Evolutionary conservation across 75 land plant species (phyloP), one percentile per base, ranked within the genome.

Genomic region (Ceratopteris richardii): DNA sequence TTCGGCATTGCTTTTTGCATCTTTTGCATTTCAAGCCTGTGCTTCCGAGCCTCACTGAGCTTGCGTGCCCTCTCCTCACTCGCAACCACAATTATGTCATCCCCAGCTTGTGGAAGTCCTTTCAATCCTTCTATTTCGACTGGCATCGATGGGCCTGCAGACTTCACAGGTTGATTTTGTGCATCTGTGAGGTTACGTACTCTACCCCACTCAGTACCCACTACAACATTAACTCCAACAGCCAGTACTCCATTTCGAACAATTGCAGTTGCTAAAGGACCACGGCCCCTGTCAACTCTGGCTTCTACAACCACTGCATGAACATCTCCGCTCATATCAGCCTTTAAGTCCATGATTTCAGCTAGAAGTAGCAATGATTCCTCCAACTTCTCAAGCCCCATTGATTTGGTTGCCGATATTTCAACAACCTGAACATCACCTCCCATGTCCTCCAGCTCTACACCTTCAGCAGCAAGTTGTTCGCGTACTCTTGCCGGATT

Each of bases 301-400:
- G 98, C 98, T 66, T 94, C 98, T 47, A 90, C 92, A 37, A 94
- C 98, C 74, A 90, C 94, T 60, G 96, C 98, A 62, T 85, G 82
- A 14, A 83, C 85, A 58, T 85, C 79, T 10, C 95, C 98, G 73
- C 79, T 80, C 36, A 75, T 31, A 29, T 85, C 76, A 0, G 91
- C 81, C 44, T 81, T 80, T 28, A 94, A 66, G 51, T 94, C 90
- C 98, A 89, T 89, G 71, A 89, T 16, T 50, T 94, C 98, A 50
- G 98, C 87, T 66, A 85, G 86, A 14, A 94, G 81, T 28, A 94
- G 71, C 53, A 94, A 67, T 24, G 96, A 78, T 61, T 89, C 98
- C 61, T 94, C 98, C 70, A 94, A 68, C 31, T 63, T 83, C 62
- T 85, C 87, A 41, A 94, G 55, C 29, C 98, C 98, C 43, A 53